phyloP scores from a whole-genome alignment of 192 early-diverging fungal species.

The Dimargaris verticillata region DNA sequence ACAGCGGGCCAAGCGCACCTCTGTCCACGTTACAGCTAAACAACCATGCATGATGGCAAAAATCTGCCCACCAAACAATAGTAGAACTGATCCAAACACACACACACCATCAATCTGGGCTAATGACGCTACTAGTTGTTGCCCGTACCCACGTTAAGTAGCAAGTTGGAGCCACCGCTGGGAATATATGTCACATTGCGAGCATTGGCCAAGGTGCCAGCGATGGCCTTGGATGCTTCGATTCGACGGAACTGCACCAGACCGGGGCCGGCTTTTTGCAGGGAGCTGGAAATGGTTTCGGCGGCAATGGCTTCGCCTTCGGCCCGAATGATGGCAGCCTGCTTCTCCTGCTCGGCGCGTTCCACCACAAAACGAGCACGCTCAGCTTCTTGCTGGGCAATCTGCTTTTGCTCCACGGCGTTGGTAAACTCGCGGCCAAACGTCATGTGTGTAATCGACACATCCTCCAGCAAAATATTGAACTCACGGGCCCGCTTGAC shows the following conservation, averaged over 20 bases:
- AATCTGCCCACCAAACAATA: too few relatives aligned
- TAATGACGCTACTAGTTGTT: too few relatives aligned
- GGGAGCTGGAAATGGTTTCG: constrained; percentile 72
- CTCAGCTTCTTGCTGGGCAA: constrained; percentile 99
- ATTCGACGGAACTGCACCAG: constrained; percentile 91
- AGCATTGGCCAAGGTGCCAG: constrained; percentile 61
- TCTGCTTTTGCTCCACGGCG: constrained; percentile 96
- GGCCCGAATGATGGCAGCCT: constrained; percentile 89
- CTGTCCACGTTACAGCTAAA: too few relatives aligned
- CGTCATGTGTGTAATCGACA: constrained; percentile 96
- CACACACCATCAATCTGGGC: too few relatives aligned
- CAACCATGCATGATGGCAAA: too few relatives aligned
- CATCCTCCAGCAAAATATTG: constrained; percentile 90
- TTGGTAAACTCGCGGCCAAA: constrained; percentile 98
- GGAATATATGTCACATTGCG: constrained; percentile 90
- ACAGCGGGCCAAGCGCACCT: too few relatives aligned
- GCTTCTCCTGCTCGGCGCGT: constrained; percentile 96
- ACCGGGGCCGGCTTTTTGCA: constrained; percentile 83
- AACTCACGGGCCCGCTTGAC: constrained; percentile 86
- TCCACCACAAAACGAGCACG: constrained; percentile 96
- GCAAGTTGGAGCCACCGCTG: constrained; percentile 41
- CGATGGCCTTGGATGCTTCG: constrained; percentile 94
- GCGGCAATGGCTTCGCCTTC: constrained; percentile 95
- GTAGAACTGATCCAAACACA: too few relatives aligned
- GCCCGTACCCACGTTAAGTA: constrained; percentile 38